Evolutionary conservation across 2,329 filamentous ascomycete genomes (phyloP), one percentile per base, ranked within the genome.

Genomic region (Cercospora sp.): DNA sequence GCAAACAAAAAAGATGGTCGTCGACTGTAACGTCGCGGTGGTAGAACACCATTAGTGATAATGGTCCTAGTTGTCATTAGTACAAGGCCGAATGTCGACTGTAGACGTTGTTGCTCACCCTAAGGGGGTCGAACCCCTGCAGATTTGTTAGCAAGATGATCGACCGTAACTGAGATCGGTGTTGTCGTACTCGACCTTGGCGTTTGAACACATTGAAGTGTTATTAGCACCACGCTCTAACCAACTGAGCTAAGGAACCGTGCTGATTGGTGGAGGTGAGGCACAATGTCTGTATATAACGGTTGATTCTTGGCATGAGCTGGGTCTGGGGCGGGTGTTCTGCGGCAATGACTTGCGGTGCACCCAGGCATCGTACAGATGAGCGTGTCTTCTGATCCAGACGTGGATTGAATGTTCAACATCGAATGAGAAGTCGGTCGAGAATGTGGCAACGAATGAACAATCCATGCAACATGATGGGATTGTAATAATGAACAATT

Each of bases 121-220:
- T 58, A 66, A 63, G 60, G 57, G 63, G 66, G 66, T 70, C 68
- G 68, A 68, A 71, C 70, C 68, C 45, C 18, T 49, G 18, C 18
- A 18, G 4, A 12, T 21, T 3, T 45, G 43, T 24, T 49, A 40
- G 37, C 37, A 40, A 16, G 43, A 18, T 24, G n/a, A 8, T 40
- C 34, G 13, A 5, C 16, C 5, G 12, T 5, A 13, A 40, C 16
- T 16, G 13, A 40, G 13, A 13, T 16, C 13, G 13, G 34, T 40
- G 45, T 1, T 5, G 18, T 12, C 9, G 3, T 7, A 28, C 28
- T 53, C 49, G 49, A 53, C 49, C 49, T 53, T 53, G 49, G 49
- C 49, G 49, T 53, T 53, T 40, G 34, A 40, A 13, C 13, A 40
- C 24, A 2, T 40, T 40, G 13, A 13, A 40, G 16, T 40, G 13